phyloP scores from a whole-genome alignment of 306 rosid genomes.

The barrel medic (Medicago truncatula) region MtrunA17r5.0-ANR NC_053042.1:31767501-31768000 shows the following conservation, averaged over 20 bases:
- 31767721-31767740: slow-evolving; percentile 96
- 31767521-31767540: not conserved
- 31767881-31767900: not conserved
- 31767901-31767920: not conserved
- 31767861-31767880: not conserved
- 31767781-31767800: slow-evolving; percentile 31
- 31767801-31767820: not conserved
- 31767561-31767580: slow-evolving; percentile 9
- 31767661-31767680: slow-evolving; percentile 87
- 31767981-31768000: not conserved
- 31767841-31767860: not conserved
- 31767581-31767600: not conserved
- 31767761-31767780: slow-evolving; percentile 51
- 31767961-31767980: not conserved
- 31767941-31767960: not conserved
- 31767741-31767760: slow-evolving; percentile 75
- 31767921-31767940: not conserved
- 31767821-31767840: not conserved
- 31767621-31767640: slow-evolving; percentile 10
- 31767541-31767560: not conserved
- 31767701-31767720: slow-evolving; percentile 90
- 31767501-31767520: not conserved
- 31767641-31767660: not conserved
- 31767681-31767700: slow-evolving; percentile 98
- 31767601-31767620: slow-evolving; percentile 14